These are phyloP conservation scores for Toxoplasma gondii DNA, from an alignment of 169 alveolate species.

Conservation along the genomic window DNA sequence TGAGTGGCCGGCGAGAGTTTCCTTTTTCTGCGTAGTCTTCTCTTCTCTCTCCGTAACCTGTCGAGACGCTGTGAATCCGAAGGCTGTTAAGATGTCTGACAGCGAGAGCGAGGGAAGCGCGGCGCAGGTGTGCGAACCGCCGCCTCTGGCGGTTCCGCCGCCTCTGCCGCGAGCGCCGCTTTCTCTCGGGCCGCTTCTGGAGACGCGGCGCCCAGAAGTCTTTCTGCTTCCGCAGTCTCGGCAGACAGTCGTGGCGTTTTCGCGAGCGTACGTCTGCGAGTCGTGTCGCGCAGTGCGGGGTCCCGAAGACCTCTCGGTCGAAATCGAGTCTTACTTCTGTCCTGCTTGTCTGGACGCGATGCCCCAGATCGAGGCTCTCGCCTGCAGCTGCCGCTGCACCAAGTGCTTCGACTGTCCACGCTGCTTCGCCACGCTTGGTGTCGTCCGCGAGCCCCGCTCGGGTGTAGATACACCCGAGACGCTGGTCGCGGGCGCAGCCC, in stretches of 20 bases:
- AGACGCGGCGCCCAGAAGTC: neutral
- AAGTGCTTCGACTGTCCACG: conserved; percentile 63
- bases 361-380: conserved; percentile 46
- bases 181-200: conserved; percentile 1
- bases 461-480: neutral
- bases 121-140: neutral
- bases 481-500: neutral
- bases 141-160: neutral
- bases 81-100: neutral
- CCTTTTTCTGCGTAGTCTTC: too few relatives aligned
- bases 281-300: conserved; percentile 30
- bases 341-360: conserved; percentile 47
- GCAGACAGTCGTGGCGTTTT: neutral
- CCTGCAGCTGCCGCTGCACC: conserved; percentile 62
- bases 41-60: too few relatives aligned
- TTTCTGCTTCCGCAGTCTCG: neutral
- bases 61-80: too few relatives aligned
- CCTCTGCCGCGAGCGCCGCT: conserved; percentile 9
- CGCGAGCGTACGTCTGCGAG: conserved; percentile 22
- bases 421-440: conserved; percentile 29
- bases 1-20: too few relatives aligned
- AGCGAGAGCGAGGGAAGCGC: neutral
- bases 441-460: conserved; percentile 1
- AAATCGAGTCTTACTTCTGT: conserved; percentile 53
- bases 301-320: conserved; percentile 14